Evolutionary conservation across 805 yeast genomes (phyloP).

Genomic region (Komagataella pastoris): DNA sequence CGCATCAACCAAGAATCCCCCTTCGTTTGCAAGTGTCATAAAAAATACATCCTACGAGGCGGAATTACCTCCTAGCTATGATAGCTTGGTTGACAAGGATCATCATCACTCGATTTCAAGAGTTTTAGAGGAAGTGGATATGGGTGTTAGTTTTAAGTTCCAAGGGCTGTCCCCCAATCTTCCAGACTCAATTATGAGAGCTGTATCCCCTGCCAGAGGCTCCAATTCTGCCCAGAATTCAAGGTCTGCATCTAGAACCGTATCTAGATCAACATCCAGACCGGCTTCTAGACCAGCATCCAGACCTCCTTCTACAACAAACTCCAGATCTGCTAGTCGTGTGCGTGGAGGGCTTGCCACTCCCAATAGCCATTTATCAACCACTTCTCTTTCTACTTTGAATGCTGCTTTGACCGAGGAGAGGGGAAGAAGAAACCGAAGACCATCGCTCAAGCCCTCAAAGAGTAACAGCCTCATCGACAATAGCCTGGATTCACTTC

Average conservation of each 20-base stretch:
- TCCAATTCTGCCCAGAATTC: slow-evolving; percentile 2
- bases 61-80: slow-evolving; percentile 10
- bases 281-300: slow-evolving; percentile 1
- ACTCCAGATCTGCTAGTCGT: background rate
- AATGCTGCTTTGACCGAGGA: background rate
- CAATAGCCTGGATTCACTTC: background rate
- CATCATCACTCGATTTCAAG: slow-evolving; percentile 1
- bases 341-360: background rate
- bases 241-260: background rate
- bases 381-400: background rate
- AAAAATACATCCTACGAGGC: slow-evolving; percentile 21
- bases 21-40: slow-evolving; percentile 39
- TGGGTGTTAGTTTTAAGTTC: slow-evolving; percentile 17
- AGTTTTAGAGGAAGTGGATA: slow-evolving; percentile 12
- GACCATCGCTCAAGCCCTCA: background rate
- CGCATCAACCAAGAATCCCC: slow-evolving; percentile 27
- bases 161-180: slow-evolving; percentile 18
- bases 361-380: background rate
- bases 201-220: slow-evolving; percentile 10
- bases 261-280: background rate
- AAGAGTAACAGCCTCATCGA: background rate
- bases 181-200: slow-evolving; percentile 19
- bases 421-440: background rate
- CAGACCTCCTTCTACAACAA: background rate
- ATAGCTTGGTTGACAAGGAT: slow-evolving; percentile 2